These are phyloP conservation scores for Tricholoma hemisulphureum DNA, from an alignment of 768 basidiomycete species.

Conservation along the genomic window DNA sequence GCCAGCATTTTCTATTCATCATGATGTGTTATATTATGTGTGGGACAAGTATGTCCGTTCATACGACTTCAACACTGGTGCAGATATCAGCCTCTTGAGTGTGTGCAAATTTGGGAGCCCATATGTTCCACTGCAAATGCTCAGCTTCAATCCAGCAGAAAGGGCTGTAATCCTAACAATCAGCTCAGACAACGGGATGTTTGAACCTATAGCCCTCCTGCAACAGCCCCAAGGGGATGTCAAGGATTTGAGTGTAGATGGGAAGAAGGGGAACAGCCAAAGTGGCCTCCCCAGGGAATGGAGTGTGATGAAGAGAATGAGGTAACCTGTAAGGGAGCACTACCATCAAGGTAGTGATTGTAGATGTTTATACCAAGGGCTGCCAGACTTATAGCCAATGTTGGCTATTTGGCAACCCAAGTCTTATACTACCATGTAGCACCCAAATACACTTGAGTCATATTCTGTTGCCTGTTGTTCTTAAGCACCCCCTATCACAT, in stretches of 20 bases:
- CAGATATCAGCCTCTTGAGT: constrained; percentile 88
- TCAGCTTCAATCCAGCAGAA: constrained; percentile 98
- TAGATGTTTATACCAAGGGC: no score
- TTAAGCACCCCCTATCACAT: no score
- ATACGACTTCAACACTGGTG: constrained; percentile 88
- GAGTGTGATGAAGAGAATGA: no score
- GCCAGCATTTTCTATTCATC: constrained; percentile 90
- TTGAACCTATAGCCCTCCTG: constrained; percentile 83
- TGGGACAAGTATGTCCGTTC: constrained; percentile 97
- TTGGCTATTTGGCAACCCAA: no score
- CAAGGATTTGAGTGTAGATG: constrained; percentile 89
- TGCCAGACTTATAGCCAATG: no score
- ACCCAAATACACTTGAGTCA: no score
- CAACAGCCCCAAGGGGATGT: constrained; percentile 72
- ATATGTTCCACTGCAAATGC: constrained; percentile 88
- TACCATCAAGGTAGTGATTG: no score
- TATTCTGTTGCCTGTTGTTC: no score
- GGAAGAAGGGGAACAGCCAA: constrained; percentile 84
- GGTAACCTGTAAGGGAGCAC: no score
- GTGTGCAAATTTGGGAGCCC: constrained; percentile 95
- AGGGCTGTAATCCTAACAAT: constrained; percentile 87
- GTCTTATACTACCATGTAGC: no score
- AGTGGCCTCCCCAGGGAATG: no score
- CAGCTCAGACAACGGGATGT: constrained; percentile 92
- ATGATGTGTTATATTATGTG: constrained; percentile 91